Conservation (phyloP, 2,329 filamentous ascomycete species). For the Mariannaea elegans region DNA sequence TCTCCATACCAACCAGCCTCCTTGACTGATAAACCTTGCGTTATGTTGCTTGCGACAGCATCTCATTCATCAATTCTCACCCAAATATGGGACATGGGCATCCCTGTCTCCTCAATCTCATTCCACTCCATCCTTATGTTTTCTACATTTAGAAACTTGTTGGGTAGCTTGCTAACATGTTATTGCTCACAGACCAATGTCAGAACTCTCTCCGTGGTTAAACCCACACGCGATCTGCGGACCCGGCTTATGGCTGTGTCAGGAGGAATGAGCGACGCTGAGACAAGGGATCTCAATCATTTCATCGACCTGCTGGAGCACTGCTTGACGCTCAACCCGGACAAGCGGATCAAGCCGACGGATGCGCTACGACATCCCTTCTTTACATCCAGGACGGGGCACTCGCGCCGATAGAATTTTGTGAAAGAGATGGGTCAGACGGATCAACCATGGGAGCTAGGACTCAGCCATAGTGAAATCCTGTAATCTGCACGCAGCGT, state of each 20-base stretch:
- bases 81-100: slow-evolving; percentile 17
- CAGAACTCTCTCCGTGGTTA: slow-evolving; percentile 73
- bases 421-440: slow-evolving; percentile 5
- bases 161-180: slow-evolving; percentile 32
- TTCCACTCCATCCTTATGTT: slow-evolving; percentile 10
- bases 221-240: slow-evolving; percentile 83
- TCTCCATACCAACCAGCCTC: slow-evolving; percentile 33
- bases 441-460: not conserved
- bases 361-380: slow-evolving; percentile 93
- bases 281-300: slow-evolving; percentile 79
- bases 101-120: slow-evolving; percentile 24
- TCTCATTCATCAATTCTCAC: slow-evolving; percentile 25
- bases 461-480: not conserved
- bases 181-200: slow-evolving; percentile 66
- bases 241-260: slow-evolving; percentile 79
- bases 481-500: not conserved
- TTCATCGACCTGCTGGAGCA: slow-evolving; percentile 91
- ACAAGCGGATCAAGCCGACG: slow-evolving; percentile 86
- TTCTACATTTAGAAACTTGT: slow-evolving; percentile 24
- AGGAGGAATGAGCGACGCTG: slow-evolving; percentile 76
- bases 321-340: slow-evolving; percentile 88
- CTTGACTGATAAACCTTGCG: slow-evolving; percentile 32
- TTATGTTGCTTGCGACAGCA: slow-evolving; percentile 17
- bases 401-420: slow-evolving; percentile 34
- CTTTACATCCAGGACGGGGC: slow-evolving; percentile 61